Evolutionary conservation across 306 rosid genomes (phyloP).

Genomic region (Gynostemma pentaphyllum): DNA sequence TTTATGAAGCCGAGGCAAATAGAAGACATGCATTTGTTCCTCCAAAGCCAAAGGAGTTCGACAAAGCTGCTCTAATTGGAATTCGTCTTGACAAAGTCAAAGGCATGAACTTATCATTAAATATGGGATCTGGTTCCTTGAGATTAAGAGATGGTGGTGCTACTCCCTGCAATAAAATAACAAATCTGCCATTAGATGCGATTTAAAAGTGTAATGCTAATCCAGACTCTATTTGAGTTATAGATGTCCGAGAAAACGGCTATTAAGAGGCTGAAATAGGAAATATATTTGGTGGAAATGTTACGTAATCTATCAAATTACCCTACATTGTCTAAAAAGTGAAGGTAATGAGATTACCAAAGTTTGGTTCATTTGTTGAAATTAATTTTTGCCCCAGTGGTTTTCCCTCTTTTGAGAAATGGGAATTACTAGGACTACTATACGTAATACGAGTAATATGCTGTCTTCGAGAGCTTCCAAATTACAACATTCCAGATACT

Average conservation of each 20-base stretch:
- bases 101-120: constrained; percentile 57
- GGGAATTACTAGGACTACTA: neutral
- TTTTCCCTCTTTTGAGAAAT: neutral
- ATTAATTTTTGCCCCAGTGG: neutral
- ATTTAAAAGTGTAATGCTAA: neutral
- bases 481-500: neutral
- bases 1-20: constrained; percentile 37
- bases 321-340: neutral
- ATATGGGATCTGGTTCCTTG: constrained; percentile 64
- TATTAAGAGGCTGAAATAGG: neutral
- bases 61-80: constrained; percentile 61
- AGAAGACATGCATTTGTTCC: constrained; percentile 90
- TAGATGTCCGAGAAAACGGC: neutral
- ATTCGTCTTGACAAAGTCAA: constrained; percentile 46
- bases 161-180: constrained; percentile 47
- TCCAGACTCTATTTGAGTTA: neutral
- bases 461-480: neutral
- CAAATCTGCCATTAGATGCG: constrained; percentile 1
- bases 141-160: constrained; percentile 92
- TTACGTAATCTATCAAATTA: neutral
- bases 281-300: neutral
- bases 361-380: neutral
- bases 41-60: constrained; percentile 92
- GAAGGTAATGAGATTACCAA: neutral
- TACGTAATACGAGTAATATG: no score